Conservation (phyloP, 805 yeast genomes). For the Saccharomycopsis sp. region DNA sequence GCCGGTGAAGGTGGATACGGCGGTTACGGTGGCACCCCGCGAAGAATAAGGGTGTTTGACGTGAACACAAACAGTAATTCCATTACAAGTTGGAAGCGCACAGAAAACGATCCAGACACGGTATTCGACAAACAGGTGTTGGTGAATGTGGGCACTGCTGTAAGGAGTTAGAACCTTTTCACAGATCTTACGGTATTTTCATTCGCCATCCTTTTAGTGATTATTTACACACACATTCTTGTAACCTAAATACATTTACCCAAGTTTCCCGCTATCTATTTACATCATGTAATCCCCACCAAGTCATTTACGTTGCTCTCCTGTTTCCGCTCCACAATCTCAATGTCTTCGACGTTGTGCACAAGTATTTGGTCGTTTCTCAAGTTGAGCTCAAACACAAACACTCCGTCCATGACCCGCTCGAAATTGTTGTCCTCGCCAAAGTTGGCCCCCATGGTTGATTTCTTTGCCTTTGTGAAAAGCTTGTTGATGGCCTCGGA, state of each 20-base stretch:
- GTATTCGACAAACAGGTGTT: conserved; percentile 44
- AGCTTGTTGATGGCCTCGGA: conserved; percentile 7
- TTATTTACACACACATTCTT: not conserved
- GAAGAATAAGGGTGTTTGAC: conserved; percentile 69
- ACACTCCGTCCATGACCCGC: conserved; percentile 38
- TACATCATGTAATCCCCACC: conserved; percentile 2
- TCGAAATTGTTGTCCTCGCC: not conserved
- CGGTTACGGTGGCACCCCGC: conserved; percentile 80
- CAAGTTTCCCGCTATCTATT: not conserved
- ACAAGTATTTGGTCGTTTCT: conserved; percentile 46
- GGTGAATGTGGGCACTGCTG: conserved; percentile 40
- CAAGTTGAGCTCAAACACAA: conserved; percentile 54
- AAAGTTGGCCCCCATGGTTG: no score
- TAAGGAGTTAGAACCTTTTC: no score
- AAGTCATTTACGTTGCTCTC: conserved; percentile 7
- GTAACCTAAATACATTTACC: not conserved
- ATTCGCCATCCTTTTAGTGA: no score
- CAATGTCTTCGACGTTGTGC: conserved; percentile 61
- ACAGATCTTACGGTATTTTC: no score
- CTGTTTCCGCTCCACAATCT: conserved; percentile 40
- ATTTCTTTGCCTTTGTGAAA: conserved; percentile 5
- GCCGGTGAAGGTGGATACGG: conserved; percentile 95
- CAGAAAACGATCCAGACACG: conserved; percentile 44
- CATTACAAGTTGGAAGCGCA: conserved; percentile 60
- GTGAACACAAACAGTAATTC: conserved; percentile 41